Evolutionary conservation across 768 basidiomycete genomes (phyloP), one percentile per base, ranked within the genome.

Genomic region (Imleria badia): DNA sequence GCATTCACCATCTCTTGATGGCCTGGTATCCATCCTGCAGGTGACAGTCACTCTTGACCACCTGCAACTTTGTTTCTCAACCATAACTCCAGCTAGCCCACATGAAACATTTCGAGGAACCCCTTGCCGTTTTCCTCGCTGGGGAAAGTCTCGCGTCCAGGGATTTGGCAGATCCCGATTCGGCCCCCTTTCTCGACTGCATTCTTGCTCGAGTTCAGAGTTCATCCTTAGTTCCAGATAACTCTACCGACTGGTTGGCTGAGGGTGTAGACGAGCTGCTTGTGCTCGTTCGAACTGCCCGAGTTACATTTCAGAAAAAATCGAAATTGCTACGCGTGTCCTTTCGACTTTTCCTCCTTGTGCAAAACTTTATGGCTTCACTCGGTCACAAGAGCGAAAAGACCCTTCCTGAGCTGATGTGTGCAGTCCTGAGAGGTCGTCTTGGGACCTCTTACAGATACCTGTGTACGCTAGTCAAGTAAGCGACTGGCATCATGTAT

Each of bases 21-120:
- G 74, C 9, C 59, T 85, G 10, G 59, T 83, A 11, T 83, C 81
- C 8, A 76, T 83, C 33, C 65, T 92, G 6, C 88, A 90, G 73
- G 87, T 86, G 54, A 52, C 70, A 41, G 29, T 31, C n/a, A 15
- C 48, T 19, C 4, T 43, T 34, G 4, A 36, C 13, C n/a, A 11
- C 17, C 33, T 1, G 12, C 3, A 7, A 5, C 17, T 34, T 20
- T 20, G 3, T 33, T 40, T 45, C 51, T 57, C 31, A 48, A 17
- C 10, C 41, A 14, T 45, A 40, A 14, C 58, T 19, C 13, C 23
- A 91, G 86, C 72, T 91, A 3, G 75, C 76, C 0, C 75, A 89
- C 63, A 67, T 91, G 66, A 87, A 87, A 56, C 89, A 92, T 66
- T 89, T 88, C 59, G 76, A 77, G 26, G 81, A 88, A 23, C 83